phyloP scores from a whole-genome alignment of 257 asterid genomes.

The Rubia yunnanensis region DNA sequence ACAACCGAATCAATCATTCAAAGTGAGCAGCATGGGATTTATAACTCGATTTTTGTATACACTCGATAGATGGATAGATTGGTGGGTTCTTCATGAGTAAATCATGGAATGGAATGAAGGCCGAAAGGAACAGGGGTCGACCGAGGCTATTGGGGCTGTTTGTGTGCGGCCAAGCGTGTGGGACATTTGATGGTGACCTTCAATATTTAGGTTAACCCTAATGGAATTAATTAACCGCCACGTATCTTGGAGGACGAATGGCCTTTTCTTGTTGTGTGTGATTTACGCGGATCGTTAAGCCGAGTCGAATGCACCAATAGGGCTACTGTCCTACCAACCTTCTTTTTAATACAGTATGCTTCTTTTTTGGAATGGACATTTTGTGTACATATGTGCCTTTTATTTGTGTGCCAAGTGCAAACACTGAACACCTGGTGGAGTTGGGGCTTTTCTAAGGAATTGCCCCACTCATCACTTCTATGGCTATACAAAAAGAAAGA shows the following conservation, averaged over 20 bases:
- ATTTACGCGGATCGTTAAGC: slow-evolving; percentile 42
- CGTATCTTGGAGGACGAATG: slow-evolving; percentile 27
- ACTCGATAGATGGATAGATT: background rate
- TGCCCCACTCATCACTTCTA: background rate
- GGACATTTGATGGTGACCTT: slow-evolving; percentile 45
- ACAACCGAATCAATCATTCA: background rate
- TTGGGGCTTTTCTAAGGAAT: background rate
- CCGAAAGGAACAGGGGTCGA: background rate
- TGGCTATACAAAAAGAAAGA: background rate
- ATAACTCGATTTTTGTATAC: background rate
- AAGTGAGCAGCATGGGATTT: background rate
- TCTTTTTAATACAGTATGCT: background rate
- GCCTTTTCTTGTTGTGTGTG: slow-evolving; percentile 6
- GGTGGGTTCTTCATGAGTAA: background rate
- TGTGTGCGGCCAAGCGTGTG: slow-evolving; percentile 45
- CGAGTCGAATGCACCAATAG: slow-evolving; percentile 39
- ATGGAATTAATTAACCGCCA: slow-evolving; percentile 25
- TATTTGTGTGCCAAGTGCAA: background rate
- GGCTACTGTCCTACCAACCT: slow-evolving; percentile 10
- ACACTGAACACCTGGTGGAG: background rate
- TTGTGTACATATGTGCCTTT: too few species aligned
- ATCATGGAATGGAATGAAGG: background rate
- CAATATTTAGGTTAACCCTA: slow-evolving; percentile 25
- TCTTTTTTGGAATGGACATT: background rate
- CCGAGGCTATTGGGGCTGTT: slow-evolving; percentile 5